A percentile compares a stretch with the other conserved stretches of the same genome.
Evolutionary conservation across 2,329 filamentous ascomycete genomes (phyloP).

Genomic region (Aspergillus felis): DNA sequence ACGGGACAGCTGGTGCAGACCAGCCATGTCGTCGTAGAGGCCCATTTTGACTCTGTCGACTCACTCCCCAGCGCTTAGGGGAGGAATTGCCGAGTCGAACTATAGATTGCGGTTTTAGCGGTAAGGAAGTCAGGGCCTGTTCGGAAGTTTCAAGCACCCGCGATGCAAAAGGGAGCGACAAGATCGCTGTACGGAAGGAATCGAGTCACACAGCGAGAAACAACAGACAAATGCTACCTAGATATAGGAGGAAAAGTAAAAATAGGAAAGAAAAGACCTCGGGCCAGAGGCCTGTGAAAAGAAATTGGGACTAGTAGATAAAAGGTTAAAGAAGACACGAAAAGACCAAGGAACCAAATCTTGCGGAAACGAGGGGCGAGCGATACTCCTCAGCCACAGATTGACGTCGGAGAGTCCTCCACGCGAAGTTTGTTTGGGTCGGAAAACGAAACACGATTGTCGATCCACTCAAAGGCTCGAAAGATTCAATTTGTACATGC

Average conservation of each 20-base stretch:
- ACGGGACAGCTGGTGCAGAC: slow-evolving; percentile 16
- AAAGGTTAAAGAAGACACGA: not conserved
- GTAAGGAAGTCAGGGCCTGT: not conserved
- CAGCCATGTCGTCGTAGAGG: slow-evolving; percentile 9
- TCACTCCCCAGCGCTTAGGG: not conserved
- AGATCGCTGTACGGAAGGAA: not conserved
- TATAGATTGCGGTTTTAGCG: not conserved
- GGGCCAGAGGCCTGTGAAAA: slow-evolving; percentile 1
- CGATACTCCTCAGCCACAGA: not conserved
- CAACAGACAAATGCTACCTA: not conserved
- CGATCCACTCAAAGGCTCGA: not conserved
- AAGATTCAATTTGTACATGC: not conserved
- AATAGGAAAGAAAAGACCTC: not conserved
- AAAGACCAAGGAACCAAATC: not conserved
- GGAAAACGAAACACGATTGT: not conserved
- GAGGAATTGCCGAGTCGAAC: not conserved
- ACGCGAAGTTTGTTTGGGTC: not conserved
- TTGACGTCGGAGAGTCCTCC: not conserved
- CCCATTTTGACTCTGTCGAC: slow-evolving; percentile 10
- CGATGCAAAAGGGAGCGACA: not conserved
- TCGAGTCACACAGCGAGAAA: not conserved
- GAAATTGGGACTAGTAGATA: not conserved
- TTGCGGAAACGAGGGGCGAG: not conserved
- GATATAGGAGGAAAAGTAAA: not conserved
- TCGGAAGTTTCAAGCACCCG: not conserved